Percentiles rank a stretch among this genome's conserved stretches.
phyloP scores from a whole-genome alignment of 129 eudicot species.

The Apium graveolens region DNA sequence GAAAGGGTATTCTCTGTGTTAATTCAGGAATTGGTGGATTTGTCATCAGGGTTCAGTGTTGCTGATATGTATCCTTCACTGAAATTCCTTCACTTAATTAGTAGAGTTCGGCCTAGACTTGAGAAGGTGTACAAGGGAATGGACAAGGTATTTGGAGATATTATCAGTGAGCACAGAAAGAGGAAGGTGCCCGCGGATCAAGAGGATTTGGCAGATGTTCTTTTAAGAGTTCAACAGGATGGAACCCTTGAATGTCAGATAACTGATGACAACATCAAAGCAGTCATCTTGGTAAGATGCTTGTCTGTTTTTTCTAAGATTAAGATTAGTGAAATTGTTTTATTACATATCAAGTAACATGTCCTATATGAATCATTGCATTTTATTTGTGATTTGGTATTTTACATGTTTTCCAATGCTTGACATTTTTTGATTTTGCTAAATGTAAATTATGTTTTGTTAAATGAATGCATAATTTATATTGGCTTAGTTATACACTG shows the following conservation, averaged over 20 bases:
- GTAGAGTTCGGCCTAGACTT: conserved; percentile 11
- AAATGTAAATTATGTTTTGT: no score
- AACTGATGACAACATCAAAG: conserved; percentile 25
- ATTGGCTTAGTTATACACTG: no score
- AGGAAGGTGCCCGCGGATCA: conserved; percentile 16
- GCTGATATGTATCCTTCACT: conserved; percentile 28
- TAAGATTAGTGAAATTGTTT: not conserved
- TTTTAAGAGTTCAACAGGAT: conserved; percentile 21
- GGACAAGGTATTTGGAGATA: conserved; percentile 21
- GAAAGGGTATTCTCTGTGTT: not conserved
- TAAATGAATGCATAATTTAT: no score
- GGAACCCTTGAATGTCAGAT: conserved; percentile 18
- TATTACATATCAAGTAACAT: not conserved
- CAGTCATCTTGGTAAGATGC: conserved; percentile 26
- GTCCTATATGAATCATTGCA: not conserved
- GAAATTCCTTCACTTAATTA: conserved; percentile 16
- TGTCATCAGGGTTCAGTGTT: conserved; percentile 23
- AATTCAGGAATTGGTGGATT: conserved; percentile 6
- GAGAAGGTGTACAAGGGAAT: conserved; percentile 13
- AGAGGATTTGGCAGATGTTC: conserved; percentile 27
- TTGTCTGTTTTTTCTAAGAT: not conserved
- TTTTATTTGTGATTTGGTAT: not conserved
- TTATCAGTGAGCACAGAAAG: conserved; percentile 22
- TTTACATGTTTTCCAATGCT: not conserved
- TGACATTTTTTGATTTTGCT: not conserved